Conservation (phyloP, 306 rosid genomes). For the Quercus suber region DNA sequence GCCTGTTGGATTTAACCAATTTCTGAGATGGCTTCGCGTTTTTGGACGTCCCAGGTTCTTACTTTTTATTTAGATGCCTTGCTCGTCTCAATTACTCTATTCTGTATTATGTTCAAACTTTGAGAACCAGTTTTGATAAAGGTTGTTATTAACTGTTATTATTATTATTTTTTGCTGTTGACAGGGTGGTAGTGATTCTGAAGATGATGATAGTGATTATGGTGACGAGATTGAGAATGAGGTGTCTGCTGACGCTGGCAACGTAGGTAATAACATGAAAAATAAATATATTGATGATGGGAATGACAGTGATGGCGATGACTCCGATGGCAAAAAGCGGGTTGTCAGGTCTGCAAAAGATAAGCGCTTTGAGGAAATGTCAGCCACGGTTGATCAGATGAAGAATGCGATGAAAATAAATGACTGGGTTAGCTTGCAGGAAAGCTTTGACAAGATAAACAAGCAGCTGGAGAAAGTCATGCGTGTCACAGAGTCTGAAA, state of each 20-base stretch:
- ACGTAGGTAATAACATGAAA: no score
- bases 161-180: not conserved
- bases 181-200: slow-evolving; percentile 76
- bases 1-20: not conserved
- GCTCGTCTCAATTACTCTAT: not conserved
- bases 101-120: not conserved
- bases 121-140: not conserved
- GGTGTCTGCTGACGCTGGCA: slow-evolving; percentile 29
- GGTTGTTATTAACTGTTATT: not conserved
- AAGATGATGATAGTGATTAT: slow-evolving; percentile 65
- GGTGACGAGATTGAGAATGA: slow-evolving; percentile 45
- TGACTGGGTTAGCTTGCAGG: slow-evolving; percentile 97
- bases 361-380: slow-evolving; percentile 87
- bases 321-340: slow-evolving; percentile 61
- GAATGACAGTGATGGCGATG: slow-evolving; percentile 68
- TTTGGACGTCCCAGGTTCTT: slow-evolving; percentile 6
- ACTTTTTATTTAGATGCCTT: not conserved
- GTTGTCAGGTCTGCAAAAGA: slow-evolving; percentile 77
- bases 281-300: not conserved
- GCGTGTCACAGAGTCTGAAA: slow-evolving; percentile 81
- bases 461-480: slow-evolving; percentile 95
- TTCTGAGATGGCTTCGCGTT: slow-evolving; percentile 39
- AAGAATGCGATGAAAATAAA: slow-evolving; percentile 95
- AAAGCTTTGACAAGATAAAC: slow-evolving; percentile 87
- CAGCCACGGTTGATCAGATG: slow-evolving; percentile 85